Percentiles rank a stretch among this genome's conserved stretches.
Conservation (phyloP, 2,329 filamentous ascomycete species). For the Fusarium brachygibbosum region DNA sequence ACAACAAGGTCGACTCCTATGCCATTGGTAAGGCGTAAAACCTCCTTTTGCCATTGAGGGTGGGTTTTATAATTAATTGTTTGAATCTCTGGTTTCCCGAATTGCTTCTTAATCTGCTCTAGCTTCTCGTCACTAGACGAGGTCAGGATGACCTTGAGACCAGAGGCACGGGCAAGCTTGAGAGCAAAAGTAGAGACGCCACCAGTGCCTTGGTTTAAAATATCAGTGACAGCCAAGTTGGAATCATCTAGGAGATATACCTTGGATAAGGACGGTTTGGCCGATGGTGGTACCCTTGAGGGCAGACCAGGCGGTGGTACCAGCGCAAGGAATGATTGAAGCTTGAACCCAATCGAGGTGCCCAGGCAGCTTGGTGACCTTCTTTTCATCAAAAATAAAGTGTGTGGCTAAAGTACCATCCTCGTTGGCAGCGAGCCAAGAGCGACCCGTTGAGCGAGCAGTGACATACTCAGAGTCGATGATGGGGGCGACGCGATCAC, state of each 20-base stretch:
- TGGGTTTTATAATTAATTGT: conserved; percentile 64
- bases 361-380: conserved; percentile 53
- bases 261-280: conserved; percentile 61
- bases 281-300: conserved; percentile 56
- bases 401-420: conserved; percentile 59
- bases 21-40: conserved; percentile 58
- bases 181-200: conserved; percentile 57
- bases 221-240: accelerated
- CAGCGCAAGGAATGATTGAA: conserved; percentile 59
- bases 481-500: conserved; percentile 56
- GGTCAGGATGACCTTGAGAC: conserved; percentile 64
- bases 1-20: conserved; percentile 65
- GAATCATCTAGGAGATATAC: conserved; percentile 39
- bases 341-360: conserved; percentile 56
- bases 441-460: conserved; percentile 53
- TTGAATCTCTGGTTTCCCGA: conserved; percentile 59
- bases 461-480: conserved; percentile 58
- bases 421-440: conserved; percentile 60
- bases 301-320: conserved; percentile 60
- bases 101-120: conserved; percentile 56
- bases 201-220: conserved; percentile 54
- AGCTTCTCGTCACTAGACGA: conserved; percentile 66
- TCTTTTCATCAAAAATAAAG: conserved; percentile 57
- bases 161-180: conserved; percentile 64
- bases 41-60: conserved; percentile 61